Evolutionary conservation across 2,329 filamentous ascomycete species (phyloP).

Genomic region (Acarospora socialis): DNA sequence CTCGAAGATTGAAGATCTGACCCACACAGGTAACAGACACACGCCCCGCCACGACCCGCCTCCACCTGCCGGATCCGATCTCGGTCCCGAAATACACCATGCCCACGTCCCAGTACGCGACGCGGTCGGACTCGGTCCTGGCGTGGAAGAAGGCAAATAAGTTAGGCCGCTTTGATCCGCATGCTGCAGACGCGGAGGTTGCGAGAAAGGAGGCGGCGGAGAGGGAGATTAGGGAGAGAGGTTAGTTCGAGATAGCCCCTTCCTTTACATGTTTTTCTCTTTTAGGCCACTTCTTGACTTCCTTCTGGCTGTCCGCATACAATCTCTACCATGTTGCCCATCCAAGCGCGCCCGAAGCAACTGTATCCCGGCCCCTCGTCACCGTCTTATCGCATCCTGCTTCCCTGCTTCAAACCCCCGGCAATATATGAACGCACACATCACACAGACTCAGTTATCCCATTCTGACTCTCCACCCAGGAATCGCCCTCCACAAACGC

Average conservation of each 20-base stretch:
- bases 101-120: conserved; percentile 73
- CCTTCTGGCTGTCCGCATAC: neutral
- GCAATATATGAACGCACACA: conserved; percentile 2
- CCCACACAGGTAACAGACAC: conserved; percentile 56
- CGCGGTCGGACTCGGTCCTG: conserved; percentile 73
- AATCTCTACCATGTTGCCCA: neutral
- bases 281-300: neutral
- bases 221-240: conserved; percentile 51
- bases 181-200: conserved; percentile 57
- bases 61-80: conserved; percentile 69
- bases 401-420: neutral
- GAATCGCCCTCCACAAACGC: conserved; percentile 28
- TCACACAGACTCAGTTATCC: neutral
- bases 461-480: conserved; percentile 16
- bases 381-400: no score
- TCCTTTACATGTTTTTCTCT: neutral
- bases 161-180: conserved; percentile 88
- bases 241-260: conserved; percentile 27
- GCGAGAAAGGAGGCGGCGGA: conserved; percentile 36
- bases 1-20: conserved; percentile 8
- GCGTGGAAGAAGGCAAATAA: conserved; percentile 94
- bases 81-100: conserved; percentile 81
- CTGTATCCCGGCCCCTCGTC: no score
- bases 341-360: neutral
- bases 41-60: conserved; percentile 58